These are phyloP conservation scores for Hygrophila difformis DNA, from an alignment of 257 asterid species.

Conservation along the genomic window DNA sequence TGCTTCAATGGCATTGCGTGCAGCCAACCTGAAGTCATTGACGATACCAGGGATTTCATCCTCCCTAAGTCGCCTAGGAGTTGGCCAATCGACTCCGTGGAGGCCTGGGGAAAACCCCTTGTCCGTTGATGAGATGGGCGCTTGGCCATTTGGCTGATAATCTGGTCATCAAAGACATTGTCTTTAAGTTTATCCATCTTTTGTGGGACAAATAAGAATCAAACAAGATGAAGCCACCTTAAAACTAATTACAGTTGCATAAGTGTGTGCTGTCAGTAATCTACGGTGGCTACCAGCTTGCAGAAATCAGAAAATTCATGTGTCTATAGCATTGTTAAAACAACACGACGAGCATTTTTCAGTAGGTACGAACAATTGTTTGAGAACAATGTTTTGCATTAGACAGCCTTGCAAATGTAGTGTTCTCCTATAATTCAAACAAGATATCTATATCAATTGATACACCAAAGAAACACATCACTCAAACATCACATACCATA, in stretches of 20 bases:
- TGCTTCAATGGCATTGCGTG: slow-evolving; percentile 31
- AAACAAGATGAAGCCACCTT: neutral
- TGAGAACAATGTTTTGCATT: neutral
- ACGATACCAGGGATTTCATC: slow-evolving; percentile 27
- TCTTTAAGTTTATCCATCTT: neutral
- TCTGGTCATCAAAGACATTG: neutral
- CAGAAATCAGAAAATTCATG: neutral
- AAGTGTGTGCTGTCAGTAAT: neutral
- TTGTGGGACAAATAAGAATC: neutral
- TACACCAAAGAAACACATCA: too few relatives aligned
- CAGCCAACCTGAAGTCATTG: slow-evolving; percentile 27
- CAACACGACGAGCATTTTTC: neutral
- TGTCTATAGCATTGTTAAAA: neutral
- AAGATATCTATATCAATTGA: neutral
- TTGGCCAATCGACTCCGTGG: slow-evolving; percentile 17
- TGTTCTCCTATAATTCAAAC: neutral
- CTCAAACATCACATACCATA: slow-evolving; percentile 3
- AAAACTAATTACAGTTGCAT: too few relatives aligned
- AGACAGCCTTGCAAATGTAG: neutral
- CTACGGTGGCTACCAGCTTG: too few relatives aligned
- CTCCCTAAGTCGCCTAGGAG: slow-evolving; percentile 20
- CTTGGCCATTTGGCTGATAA: slow-evolving; percentile 20
- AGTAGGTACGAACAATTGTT: neutral
- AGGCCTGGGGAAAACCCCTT: slow-evolving; percentile 26
- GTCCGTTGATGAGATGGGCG: slow-evolving; percentile 29